Percentiles rank a stretch among this genome's conserved stretches.
These are phyloP conservation scores for Tetraselmis chui DNA, from an alignment of 139 green algal species.

Conservation along the genomic window DNA sequence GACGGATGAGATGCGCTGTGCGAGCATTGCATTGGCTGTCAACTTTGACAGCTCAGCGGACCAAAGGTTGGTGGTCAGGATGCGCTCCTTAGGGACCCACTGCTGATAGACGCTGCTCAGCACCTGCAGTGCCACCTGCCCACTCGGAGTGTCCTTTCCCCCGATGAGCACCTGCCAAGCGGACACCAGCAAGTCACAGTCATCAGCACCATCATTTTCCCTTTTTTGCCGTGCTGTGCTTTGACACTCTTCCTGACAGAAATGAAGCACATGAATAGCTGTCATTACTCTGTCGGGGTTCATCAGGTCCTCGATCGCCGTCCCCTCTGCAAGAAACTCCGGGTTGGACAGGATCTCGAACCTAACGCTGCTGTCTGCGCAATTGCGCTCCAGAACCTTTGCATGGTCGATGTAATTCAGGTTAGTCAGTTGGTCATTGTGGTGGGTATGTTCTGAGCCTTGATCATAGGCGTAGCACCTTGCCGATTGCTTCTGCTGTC, in stretches of 20 bases:
- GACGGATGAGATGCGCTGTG: constrained; percentile 97
- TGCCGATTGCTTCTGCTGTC: constrained; percentile 96
- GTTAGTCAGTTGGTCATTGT: background rate
- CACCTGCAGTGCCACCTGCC: constrained; percentile 58
- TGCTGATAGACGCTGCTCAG: constrained; percentile 86
- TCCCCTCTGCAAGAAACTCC: constrained; percentile 87
- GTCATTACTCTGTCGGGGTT: constrained; percentile 69
- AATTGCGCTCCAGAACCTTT: constrained; percentile 76
- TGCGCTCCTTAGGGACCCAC: constrained; percentile 90
- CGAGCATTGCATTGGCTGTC: constrained; percentile 95
- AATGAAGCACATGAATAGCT: too few species aligned
- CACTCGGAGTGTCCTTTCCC: constrained; percentile 73
- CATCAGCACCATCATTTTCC: too few species aligned
- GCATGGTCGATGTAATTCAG: background rate
- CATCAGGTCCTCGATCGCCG: constrained; percentile 76
- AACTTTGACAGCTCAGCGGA: constrained; percentile 98
- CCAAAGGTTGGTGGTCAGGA: constrained; percentile 95
- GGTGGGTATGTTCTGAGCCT: background rate
- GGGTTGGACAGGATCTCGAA: constrained; percentile 97
- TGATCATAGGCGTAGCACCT: constrained; percentile 42
- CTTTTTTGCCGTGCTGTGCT: too few species aligned
- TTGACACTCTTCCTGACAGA: too few species aligned
- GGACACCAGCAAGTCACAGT: too few species aligned
- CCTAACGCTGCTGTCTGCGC: constrained; percentile 52
- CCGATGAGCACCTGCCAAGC: constrained; percentile 82